Base-by-base conservation (phyloP, 371 early-diverging fungal genomes). In the Mucor sp. region DNA sequence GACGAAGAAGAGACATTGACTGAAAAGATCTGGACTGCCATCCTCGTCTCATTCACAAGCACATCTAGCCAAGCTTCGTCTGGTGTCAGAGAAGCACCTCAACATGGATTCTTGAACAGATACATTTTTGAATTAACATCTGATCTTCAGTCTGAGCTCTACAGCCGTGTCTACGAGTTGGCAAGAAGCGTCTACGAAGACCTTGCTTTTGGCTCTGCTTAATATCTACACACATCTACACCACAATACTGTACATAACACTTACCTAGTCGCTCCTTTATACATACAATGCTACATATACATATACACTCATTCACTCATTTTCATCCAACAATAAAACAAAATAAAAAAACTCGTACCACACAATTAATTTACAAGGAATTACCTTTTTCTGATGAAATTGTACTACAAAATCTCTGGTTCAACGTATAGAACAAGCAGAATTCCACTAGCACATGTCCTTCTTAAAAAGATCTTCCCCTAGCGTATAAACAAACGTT, bases 81-180 rank as follows among this genome's bases (percentile, higher is more conserved):
- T 15, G 19, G 17, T 9, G 32, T 60, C n/a, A 47, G n/a, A 11
- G 15, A 30, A 21, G 48, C 19, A 7, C 50, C 53, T 30, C 28
- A 50, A 50, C 35, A 63, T 11, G 69, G 69, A 5, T 66, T 70
- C 17, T 58, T 70, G 35, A 41, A 62, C n/a, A 58, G 25, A 33
- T 70, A 66, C 53, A n/a, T 66, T 1, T 41, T 43, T 35, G 63
- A 66, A 41, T 55, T 70, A 39, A 58, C 30, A 23, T 32, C 63
- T 27, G 67, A 66, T 33, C 48, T 70, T 35, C 71, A 70, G 58
- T 48, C 66, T 12, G 61, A 70, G 59, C 23, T 70, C 11, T 66
- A 66, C 35, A 35, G 39, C n/a, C 66, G 63, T 27, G 59, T 66
- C 11, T 62, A 62, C 28, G 67, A 66, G 39, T 44, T 70, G 30